Evolutionary conservation across 306 rosid genomes (phyloP).

Genomic region (Corylus avellana): DNA sequence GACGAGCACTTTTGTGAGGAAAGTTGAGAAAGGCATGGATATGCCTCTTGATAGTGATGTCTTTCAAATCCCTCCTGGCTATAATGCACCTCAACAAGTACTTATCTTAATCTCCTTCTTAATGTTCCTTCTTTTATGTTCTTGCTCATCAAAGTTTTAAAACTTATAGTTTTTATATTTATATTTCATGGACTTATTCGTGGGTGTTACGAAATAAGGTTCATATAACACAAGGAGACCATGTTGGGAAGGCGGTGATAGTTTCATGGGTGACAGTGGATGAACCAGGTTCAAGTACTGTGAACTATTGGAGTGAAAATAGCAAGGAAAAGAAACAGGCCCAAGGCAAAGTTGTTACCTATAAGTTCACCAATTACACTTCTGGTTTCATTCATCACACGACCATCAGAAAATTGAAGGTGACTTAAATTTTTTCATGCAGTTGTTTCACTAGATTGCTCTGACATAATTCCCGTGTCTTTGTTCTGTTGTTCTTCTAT

Average conservation of each 20-base stretch:
- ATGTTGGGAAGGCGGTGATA: slow-evolving; percentile 64
- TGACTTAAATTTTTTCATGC: not conserved
- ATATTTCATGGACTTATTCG: not conserved
- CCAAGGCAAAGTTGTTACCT: slow-evolving; percentile 43
- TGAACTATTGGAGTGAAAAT: slow-evolving; percentile 52
- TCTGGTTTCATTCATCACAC: slow-evolving; percentile 79
- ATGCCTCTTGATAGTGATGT: slow-evolving; percentile 74
- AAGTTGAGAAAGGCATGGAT: slow-evolving; percentile 47
- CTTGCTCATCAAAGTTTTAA: too few relatives aligned
- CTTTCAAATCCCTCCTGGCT: slow-evolving; percentile 59
- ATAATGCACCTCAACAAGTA: slow-evolving; percentile 82
- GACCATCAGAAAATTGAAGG: slow-evolving; percentile 45
- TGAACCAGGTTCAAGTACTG: slow-evolving; percentile 63
- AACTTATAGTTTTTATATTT: not conserved
- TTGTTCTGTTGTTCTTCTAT: not conserved
- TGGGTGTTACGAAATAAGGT: slow-evolving; percentile 48
- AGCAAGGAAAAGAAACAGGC: slow-evolving; percentile 34
- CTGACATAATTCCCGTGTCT: not conserved
- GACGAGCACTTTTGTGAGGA: slow-evolving; percentile 53
- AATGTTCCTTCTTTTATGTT: not conserved
- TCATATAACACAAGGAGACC: slow-evolving; percentile 87
- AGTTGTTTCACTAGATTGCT: not conserved
- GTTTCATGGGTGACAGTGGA: slow-evolving; percentile 70
- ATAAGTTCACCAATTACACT: slow-evolving; percentile 57
- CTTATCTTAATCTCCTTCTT: not conserved